Conservation (phyloP, 306 rosid genomes). For the Cucurbita moschata region DNA sequence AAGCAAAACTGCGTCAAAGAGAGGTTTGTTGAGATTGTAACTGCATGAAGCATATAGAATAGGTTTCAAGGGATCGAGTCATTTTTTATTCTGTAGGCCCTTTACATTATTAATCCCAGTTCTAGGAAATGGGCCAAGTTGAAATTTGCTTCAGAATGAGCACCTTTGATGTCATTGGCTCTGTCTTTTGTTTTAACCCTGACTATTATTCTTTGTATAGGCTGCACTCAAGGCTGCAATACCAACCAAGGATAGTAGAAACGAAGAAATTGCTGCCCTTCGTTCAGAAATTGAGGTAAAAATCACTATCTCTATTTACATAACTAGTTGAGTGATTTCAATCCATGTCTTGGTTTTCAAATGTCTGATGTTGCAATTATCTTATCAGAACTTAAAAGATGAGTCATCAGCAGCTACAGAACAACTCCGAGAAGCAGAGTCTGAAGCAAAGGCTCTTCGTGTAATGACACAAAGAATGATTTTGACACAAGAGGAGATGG, state of each 20-base stretch:
- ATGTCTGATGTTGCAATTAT: slow-evolving; percentile 2
- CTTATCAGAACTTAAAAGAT: slow-evolving; percentile 61
- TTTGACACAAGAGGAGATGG: slow-evolving; percentile 99
- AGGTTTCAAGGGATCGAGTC: slow-evolving; percentile 11
- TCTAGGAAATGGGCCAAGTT: neutral
- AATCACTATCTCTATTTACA: neutral
- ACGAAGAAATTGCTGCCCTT: slow-evolving; percentile 62
- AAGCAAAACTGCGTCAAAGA: slow-evolving; percentile 90
- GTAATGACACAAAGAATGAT: slow-evolving; percentile 92
- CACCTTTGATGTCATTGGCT: neutral
- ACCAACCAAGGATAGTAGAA: slow-evolving; percentile 63
- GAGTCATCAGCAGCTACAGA: slow-evolving; percentile 58
- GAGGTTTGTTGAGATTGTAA: slow-evolving; percentile 43
- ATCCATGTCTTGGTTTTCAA: slow-evolving; percentile 8
- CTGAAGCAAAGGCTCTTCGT: slow-evolving; percentile 79
- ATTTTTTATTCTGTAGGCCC: slow-evolving; percentile 8
- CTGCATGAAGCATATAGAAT: slow-evolving; percentile 13
- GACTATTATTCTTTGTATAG: slow-evolving; percentile 31
- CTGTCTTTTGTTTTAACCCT: neutral
- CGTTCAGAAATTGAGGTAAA: slow-evolving; percentile 73
- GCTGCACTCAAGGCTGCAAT: slow-evolving; percentile 91
- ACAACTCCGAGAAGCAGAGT: slow-evolving; percentile 78
- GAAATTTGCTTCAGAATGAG: neutral
- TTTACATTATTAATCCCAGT: neutral
- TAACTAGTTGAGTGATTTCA: slow-evolving; percentile 7